Conservation (phyloP, 2,329 filamentous ascomycete genomes). For the Epichloe bromicola region DNA sequence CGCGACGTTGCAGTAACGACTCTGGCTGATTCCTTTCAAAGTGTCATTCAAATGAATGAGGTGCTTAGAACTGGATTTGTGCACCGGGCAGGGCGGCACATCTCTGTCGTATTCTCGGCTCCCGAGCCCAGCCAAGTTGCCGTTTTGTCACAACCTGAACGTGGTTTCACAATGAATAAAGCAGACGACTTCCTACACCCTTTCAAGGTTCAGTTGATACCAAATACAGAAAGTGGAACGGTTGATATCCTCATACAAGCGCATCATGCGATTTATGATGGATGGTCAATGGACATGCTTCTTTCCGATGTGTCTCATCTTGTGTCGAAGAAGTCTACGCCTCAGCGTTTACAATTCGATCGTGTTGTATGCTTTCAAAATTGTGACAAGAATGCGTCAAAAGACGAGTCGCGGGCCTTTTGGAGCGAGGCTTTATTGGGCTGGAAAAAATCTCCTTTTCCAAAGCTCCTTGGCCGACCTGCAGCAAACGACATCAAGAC, state of each 20-base stretch:
- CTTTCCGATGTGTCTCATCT: conserved; percentile 46
- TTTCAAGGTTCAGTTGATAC: conserved; percentile 44
- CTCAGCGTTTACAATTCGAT: conserved; percentile 44
- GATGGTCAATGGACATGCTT: conserved; percentile 78
- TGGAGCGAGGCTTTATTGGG: conserved; percentile 57
- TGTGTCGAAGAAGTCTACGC: conserved; percentile 24
- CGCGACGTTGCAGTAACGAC: conserved; percentile 18
- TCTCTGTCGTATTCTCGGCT: conserved; percentile 44
- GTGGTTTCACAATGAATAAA: conserved; percentile 26
- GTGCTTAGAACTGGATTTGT: conserved; percentile 65
- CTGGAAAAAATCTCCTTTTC: conserved; percentile 40
- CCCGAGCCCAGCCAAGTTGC: conserved; percentile 29
- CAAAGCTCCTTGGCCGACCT: conserved; percentile 28
- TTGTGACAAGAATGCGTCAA: conserved; percentile 11
- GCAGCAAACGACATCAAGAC: conserved; percentile 6
- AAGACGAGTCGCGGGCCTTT: conserved; percentile 40
- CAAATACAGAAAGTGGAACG: conserved; percentile 8
- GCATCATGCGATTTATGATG: conserved; percentile 81
- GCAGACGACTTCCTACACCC: conserved; percentile 38
- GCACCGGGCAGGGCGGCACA: conserved; percentile 26
- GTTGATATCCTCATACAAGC: conserved; percentile 39
- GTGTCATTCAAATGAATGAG: conserved; percentile 42
- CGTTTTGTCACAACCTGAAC: conserved; percentile 18
- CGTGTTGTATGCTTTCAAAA: conserved; percentile 41
- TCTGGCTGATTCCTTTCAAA: conserved; percentile 35